These are phyloP conservation scores for Tephrocybe sp. DNA, from an alignment of 768 basidiomycete species.

Conservation along the genomic window DNA sequence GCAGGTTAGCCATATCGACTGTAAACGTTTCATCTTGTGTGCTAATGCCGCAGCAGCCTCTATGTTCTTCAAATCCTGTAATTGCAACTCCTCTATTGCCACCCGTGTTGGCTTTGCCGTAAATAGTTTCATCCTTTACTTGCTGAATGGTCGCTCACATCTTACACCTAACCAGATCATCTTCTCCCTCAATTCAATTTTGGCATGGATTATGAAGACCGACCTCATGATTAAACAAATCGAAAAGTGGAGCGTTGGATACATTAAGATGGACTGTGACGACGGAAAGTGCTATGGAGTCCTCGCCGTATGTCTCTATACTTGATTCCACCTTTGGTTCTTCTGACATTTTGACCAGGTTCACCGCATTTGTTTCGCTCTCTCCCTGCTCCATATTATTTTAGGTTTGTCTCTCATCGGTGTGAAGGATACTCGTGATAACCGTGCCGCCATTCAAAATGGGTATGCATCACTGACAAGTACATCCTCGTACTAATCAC, in stretches of 20 bases:
- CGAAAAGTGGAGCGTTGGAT: conserved; percentile 92
- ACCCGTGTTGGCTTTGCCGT: conserved; percentile 95
- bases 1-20: conserved; percentile 52
- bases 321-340: background rate
- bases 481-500: conserved; percentile 1
- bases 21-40: background rate
- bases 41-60: conserved; percentile 53
- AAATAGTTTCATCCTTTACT: conserved; percentile 21
- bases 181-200: conserved; percentile 91
- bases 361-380: conserved; percentile 95
- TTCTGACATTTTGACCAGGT: conserved; percentile 46
- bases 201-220: conserved; percentile 97
- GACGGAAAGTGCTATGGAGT: conserved; percentile 95
- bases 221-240: conserved; percentile 83
- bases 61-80: conserved; percentile 98
- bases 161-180: conserved; percentile 62
- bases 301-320: conserved; percentile 65
- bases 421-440: conserved; percentile 86
- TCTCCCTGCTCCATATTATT: conserved; percentile 84
- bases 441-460: conserved; percentile 94
- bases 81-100: conserved; percentile 98
- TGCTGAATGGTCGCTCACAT: background rate
- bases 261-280: conserved; percentile 96
- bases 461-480: conserved; percentile 50
- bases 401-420: conserved; percentile 79